These are phyloP conservation scores for Colletotrichum sidae DNA, from an alignment of 2,329 filamentous ascomycete species.

Conservation along the genomic window DNA sequence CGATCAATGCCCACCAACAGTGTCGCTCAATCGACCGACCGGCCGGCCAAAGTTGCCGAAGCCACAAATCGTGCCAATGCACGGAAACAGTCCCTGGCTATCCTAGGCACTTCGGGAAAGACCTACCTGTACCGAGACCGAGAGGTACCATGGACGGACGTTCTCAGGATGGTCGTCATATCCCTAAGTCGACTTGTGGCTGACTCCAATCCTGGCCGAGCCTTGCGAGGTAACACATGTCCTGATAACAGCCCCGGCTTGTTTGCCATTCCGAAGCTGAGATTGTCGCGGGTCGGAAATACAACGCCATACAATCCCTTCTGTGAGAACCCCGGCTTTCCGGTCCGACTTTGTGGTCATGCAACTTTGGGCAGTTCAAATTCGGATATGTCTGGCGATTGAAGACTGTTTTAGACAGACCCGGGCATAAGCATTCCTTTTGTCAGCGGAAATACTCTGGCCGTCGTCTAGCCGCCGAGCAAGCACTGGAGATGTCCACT, in stretches of 20 bases:
- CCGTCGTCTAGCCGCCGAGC: slow-evolving; percentile 4
- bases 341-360: slow-evolving; percentile 17
- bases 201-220: slow-evolving; percentile 10
- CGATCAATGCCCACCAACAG: slow-evolving; percentile 12
- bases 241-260: slow-evolving; percentile 11
- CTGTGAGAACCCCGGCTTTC: slow-evolving; percentile 13
- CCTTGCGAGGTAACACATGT: slow-evolving; percentile 1
- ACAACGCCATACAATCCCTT: not conserved
- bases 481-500: slow-evolving; percentile 16
- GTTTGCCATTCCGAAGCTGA: slow-evolving; percentile 18
- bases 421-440: slow-evolving; percentile 6
- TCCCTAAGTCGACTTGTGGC: slow-evolving; percentile 14
- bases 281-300: slow-evolving; percentile 7
- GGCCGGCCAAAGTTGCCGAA: slow-evolving; percentile 1
- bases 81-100: not conserved
- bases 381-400: not conserved
- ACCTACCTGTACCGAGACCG: slow-evolving; percentile 1
- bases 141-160: slow-evolving; percentile 2
- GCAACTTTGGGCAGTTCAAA: slow-evolving; percentile 1
- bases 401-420: not conserved
- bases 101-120: not conserved
- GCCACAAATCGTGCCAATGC: not conserved
- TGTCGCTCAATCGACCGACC: slow-evolving; percentile 1
- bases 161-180: not conserved
- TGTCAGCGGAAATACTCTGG: not conserved